These are phyloP conservation scores for Amylocystis lapponica DNA, from an alignment of 768 basidiomycete species.

Conservation along the genomic window DNA sequence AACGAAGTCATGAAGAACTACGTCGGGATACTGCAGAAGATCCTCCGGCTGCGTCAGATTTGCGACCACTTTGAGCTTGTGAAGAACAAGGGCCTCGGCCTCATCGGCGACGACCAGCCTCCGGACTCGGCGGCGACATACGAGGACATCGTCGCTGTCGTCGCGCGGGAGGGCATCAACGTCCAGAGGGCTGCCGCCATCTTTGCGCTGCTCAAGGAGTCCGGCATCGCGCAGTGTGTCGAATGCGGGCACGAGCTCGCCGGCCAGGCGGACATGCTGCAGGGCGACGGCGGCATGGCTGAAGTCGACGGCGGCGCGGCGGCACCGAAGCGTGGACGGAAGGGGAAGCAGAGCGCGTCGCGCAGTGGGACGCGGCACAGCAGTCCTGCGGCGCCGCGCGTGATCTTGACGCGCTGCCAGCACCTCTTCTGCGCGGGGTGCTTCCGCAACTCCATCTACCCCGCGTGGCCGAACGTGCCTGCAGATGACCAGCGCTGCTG, in stretches of 20 bases:
- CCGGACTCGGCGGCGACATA: constrained; percentile 55
- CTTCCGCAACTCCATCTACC: constrained; percentile 73
- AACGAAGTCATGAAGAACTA: constrained; percentile 98
- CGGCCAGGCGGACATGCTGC: constrained; percentile 32
- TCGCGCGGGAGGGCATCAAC: constrained; percentile 75
- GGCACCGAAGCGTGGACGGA: constrained; percentile 44
- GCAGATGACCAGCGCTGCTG: constrained; percentile 59
- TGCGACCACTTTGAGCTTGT: constrained; percentile 95
- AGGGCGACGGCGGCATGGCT: constrained; percentile 34
- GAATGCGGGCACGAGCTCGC: constrained; percentile 82
- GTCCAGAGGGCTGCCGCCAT: constrained; percentile 71
- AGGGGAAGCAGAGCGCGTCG: constrained; percentile 48
- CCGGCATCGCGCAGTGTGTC: constrained; percentile 82
- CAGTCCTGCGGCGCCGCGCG: constrained; percentile 58
- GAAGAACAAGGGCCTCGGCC: constrained; percentile 50
- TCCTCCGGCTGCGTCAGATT: constrained; percentile 92
- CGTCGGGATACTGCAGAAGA: constrained; percentile 94
- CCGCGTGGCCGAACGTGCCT: constrained; percentile 72
- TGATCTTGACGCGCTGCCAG: constrained; percentile 86
- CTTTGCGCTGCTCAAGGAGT: constrained; percentile 79
- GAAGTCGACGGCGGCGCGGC: constrained; percentile 44
- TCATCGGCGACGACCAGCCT: constrained; percentile 34
- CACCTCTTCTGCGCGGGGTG: constrained; percentile 89
- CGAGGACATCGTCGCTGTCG: constrained; percentile 73
- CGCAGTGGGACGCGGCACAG: constrained; percentile 70